Percentiles rank a stretch among this genome's conserved stretches.
These are phyloP conservation scores for Hanseniaspora taiwanica DNA, from an alignment of 805 yeast species.

Conservation along the genomic window DNA sequence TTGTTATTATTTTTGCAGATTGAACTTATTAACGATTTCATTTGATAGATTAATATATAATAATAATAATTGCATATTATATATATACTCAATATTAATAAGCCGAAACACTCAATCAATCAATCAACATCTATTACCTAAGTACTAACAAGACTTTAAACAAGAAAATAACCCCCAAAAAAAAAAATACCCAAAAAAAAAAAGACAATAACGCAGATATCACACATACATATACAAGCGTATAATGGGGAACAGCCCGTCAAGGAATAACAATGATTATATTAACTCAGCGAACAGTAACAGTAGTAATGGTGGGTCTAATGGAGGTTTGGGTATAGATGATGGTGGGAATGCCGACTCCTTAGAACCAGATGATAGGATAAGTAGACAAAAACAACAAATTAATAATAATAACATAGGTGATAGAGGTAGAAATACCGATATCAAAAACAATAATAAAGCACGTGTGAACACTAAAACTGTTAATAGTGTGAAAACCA, in stretches of 20 bases:
- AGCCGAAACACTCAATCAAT: no score
- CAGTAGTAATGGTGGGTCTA: conserved; percentile 7
- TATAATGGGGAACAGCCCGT: conserved; percentile 56
- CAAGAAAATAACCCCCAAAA: background rate
- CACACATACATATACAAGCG: conserved; percentile 2
- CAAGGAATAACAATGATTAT: conserved; percentile 26
- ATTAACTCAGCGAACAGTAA: conserved; percentile 18
- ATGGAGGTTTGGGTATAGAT: conserved; percentile 8
- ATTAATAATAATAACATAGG: background rate
- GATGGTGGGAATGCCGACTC: conserved; percentile 26
- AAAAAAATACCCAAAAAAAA: background rate
- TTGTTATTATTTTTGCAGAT: no score
- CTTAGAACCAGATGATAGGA: conserved; percentile 36
- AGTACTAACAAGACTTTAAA: background rate
- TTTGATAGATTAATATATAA: no score
- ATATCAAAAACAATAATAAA: conserved; percentile 5
- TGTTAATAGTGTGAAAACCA: background rate
- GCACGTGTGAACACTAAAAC: background rate
- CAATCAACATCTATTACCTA: no score
- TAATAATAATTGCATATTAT: no score
- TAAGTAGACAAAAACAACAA: conserved; percentile 15
- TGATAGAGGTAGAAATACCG: conserved; percentile 1
- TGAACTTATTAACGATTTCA: no score
- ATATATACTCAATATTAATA: no score
- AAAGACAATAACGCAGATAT: background rate